Conservation (phyloP, 768 basidiomycete species). For the Cystobasidium onofrii region DNA sequence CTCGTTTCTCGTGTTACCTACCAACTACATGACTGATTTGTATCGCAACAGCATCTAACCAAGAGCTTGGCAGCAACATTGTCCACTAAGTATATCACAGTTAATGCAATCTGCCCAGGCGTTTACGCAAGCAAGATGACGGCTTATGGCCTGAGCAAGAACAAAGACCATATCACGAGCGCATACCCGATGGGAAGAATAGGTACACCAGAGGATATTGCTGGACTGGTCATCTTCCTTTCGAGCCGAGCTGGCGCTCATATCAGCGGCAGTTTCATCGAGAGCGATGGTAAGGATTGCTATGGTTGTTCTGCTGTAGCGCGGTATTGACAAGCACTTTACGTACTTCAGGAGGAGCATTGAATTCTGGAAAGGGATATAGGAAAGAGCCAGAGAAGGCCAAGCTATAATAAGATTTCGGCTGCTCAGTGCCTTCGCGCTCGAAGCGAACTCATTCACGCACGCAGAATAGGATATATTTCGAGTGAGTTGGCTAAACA, state of each 20-base stretch:
- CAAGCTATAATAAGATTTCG: neutral
- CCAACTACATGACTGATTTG: neutral
- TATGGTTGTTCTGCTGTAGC: neutral
- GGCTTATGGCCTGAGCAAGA: slow-evolving; percentile 24
- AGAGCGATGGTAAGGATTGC: slow-evolving; percentile 27
- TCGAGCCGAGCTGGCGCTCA: slow-evolving; percentile 25
- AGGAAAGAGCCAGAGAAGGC: slow-evolving; percentile 10
- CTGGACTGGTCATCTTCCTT: slow-evolving; percentile 33
- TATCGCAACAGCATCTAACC: slow-evolving; percentile 25
- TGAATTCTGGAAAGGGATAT: slow-evolving; percentile 27
- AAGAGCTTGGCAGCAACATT: slow-evolving; percentile 31
- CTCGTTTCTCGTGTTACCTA: neutral
- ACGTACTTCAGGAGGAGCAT: slow-evolving; percentile 5
- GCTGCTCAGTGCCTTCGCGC: too few species aligned
- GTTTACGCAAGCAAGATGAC: slow-evolving; percentile 30
- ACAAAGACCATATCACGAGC: slow-evolving; percentile 14
- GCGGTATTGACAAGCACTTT: neutral
- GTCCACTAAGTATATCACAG: slow-evolving; percentile 25
- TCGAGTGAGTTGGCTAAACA: too few species aligned
- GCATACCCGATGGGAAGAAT: slow-evolving; percentile 29
- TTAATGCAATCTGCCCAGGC: slow-evolving; percentile 37
- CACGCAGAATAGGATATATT: too few species aligned
- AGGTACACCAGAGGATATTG: slow-evolving; percentile 34
- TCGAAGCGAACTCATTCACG: too few species aligned
- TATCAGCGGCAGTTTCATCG: slow-evolving; percentile 27